Conservation (phyloP, 768 basidiomycete genomes). For the Filobasidium floriforme region DNA sequence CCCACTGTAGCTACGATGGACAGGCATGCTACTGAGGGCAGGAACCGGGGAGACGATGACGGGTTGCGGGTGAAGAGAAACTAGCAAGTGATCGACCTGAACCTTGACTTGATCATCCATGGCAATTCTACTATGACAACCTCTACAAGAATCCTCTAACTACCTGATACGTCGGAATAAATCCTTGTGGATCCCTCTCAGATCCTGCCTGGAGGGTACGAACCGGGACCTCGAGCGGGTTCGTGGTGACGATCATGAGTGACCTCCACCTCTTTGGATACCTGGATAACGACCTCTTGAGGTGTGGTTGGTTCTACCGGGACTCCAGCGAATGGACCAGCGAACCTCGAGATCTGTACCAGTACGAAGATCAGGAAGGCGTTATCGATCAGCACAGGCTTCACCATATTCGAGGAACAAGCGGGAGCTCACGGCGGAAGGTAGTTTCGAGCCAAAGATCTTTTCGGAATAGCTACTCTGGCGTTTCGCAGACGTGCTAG, state of each 20-base stretch:
- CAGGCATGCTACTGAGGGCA: not conserved
- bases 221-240: not conserved
- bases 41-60: not conserved
- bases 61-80: too few species aligned
- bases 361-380: not conserved
- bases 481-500: not conserved
- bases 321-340: slow-evolving; percentile 9
- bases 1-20: too few species aligned
- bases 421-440: slow-evolving; percentile 11
- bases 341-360: not conserved
- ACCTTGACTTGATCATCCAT: not conserved
- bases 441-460: slow-evolving; percentile 5
- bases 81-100: not conserved
- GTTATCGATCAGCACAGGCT: not conserved
- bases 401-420: not conserved
- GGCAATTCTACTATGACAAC: not conserved
- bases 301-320: slow-evolving; percentile 6
- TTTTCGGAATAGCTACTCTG: not conserved
- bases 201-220: not conserved
- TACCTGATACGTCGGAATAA: not conserved
- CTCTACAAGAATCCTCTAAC: not conserved
- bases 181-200: not conserved
- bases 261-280: slow-evolving; percentile 18
- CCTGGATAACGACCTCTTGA: slow-evolving; percentile 18
- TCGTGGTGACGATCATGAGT: not conserved